A percentile compares a stretch with the other conserved stretches of the same genome.
phyloP scores from a whole-genome alignment of 306 rosid species.

The Medicago lupulina region DNA sequence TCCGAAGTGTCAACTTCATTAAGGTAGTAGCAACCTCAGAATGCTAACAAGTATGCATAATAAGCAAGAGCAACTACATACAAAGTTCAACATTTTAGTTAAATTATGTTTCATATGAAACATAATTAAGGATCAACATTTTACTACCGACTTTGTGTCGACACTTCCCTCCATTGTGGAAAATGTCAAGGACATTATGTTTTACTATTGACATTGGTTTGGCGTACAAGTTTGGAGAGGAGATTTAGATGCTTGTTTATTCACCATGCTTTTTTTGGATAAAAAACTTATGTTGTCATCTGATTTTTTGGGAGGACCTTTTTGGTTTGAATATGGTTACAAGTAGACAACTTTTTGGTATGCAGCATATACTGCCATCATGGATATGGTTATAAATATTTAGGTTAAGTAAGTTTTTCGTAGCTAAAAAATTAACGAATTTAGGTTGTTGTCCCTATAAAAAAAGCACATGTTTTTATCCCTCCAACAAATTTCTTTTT shows the following conservation, averaged over 20 bases:
- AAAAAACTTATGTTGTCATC: background rate
- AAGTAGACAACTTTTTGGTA: background rate
- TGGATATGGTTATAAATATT: no score
- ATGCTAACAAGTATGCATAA: slow-evolving; percentile 56
- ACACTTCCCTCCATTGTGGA: slow-evolving; percentile 28
- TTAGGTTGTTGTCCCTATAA: no score
- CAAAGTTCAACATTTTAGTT: background rate
- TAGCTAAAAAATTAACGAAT: no score
- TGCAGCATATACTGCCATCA: background rate
- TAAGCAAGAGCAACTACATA: slow-evolving; percentile 57
- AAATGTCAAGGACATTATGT: slow-evolving; percentile 46
- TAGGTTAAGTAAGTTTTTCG: no score
- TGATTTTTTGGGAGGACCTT: background rate
- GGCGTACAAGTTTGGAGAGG: background rate
- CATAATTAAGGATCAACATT: no score
- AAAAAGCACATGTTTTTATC: no score
- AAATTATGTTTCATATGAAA: background rate
- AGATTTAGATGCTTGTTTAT: background rate
- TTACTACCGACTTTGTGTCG: background rate
- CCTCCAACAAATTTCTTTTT: no score
- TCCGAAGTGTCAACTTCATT: slow-evolving; percentile 46
- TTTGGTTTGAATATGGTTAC: background rate
- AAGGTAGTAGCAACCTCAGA: slow-evolving; percentile 47
- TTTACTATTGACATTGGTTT: slow-evolving; percentile 38
- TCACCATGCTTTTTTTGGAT: background rate